Evolutionary conservation across 768 basidiomycete genomes (phyloP).

Genomic region (Neoboletus brunneissimus): DNA sequence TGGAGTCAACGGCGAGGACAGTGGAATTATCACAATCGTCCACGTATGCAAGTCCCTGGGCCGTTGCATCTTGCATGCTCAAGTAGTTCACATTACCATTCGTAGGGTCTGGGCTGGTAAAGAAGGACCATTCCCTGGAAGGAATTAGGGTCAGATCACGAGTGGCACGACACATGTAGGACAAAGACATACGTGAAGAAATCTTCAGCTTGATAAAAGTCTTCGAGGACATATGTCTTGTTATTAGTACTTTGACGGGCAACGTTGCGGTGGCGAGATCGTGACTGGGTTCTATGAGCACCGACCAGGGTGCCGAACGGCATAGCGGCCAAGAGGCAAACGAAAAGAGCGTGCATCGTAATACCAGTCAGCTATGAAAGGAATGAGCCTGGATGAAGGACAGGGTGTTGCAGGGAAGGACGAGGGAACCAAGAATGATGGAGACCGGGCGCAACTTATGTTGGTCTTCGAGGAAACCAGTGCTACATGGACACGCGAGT

Average conservation of each 20-base stretch:
- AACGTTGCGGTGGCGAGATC: conserved; percentile 31
- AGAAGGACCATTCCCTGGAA: conserved; percentile 68
- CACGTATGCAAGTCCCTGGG: conserved; percentile 58
- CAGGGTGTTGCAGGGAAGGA: neutral
- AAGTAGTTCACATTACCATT: conserved; percentile 66
- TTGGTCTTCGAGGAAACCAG: neutral
- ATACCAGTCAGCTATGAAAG: conserved; percentile 8
- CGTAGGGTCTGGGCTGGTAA: conserved; percentile 62
- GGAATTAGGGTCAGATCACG: neutral
- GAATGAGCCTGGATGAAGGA: conserved; percentile 4
- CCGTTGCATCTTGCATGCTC: conserved; percentile 43
- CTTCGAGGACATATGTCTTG: conserved; percentile 35
- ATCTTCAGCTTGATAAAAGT: conserved; percentile 47
- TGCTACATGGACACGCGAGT: neutral
- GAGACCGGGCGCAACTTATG: neutral
- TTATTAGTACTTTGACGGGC: conserved; percentile 21
- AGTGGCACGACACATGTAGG: neutral
- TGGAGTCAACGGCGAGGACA: conserved; percentile 63
- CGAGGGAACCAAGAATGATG: neutral
- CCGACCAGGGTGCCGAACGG: conserved; percentile 38
- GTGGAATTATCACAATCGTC: conserved; percentile 51
- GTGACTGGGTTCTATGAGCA: conserved; percentile 25
- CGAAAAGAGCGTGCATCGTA: conserved; percentile 34
- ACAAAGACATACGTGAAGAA: conserved; percentile 54
- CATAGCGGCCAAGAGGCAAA: conserved; percentile 31